A percentile compares a stretch with the other conserved stretches of the same genome.
phyloP scores from a whole-genome alignment of 352 stramenopile genomes.

The Phytophthora fragariae region DNA sequence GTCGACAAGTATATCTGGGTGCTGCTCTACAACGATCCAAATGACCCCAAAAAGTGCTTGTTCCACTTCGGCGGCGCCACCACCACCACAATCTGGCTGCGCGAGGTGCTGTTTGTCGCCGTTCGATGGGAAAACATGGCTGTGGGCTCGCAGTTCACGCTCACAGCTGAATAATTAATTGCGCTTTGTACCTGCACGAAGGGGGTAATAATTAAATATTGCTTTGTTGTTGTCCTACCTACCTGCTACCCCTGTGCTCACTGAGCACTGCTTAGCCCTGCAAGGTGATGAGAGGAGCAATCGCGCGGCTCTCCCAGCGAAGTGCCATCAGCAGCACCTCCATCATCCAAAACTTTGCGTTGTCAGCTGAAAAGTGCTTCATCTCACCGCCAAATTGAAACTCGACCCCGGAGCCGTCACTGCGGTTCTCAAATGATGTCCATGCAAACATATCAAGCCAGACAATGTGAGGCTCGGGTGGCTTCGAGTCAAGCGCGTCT shows the following conservation, averaged over 20 bases:
- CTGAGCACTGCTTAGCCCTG: too few species aligned
- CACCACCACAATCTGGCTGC: slow-evolving; percentile 62
- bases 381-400: slow-evolving; percentile 45
- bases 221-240: background rate
- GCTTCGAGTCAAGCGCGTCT: background rate
- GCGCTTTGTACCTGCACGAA: background rate
- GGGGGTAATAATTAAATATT: slow-evolving; percentile 24
- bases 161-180: slow-evolving; percentile 34
- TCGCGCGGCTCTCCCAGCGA: slow-evolving; percentile 38
- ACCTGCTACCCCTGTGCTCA: background rate
- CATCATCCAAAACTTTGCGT: slow-evolving; percentile 46
- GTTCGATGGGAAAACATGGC: slow-evolving; percentile 72
- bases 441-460: slow-evolving; percentile 49
- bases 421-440: slow-evolving; percentile 33
- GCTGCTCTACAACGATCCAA: slow-evolving; percentile 52
- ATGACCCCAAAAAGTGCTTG: slow-evolving; percentile 34
- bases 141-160: slow-evolving; percentile 57
- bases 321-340: slow-evolving; percentile 46
- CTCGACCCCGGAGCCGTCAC: slow-evolving; percentile 27
- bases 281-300: slow-evolving; percentile 36
- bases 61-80: slow-evolving; percentile 74
- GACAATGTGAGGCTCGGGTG: slow-evolving; percentile 20
- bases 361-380: slow-evolving; percentile 40
- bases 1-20: slow-evolving; percentile 76
- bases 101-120: slow-evolving; percentile 74